phyloP scores from a whole-genome alignment of 2,329 filamentous ascomycete genomes.

The Fusarium beomiforme region DNA sequence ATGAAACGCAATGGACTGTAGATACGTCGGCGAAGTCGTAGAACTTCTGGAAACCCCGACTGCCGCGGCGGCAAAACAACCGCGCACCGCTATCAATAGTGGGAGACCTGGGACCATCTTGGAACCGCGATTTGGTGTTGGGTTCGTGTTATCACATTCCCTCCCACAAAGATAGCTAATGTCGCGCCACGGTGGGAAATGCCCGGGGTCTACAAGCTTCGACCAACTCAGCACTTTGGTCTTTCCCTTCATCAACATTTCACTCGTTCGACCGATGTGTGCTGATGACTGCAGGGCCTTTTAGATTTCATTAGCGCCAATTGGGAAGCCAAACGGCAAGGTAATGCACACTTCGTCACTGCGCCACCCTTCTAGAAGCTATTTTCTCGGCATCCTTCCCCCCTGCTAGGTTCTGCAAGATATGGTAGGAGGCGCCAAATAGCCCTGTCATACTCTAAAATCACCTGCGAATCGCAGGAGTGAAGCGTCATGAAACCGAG shows the following conservation, averaged over 20 bases:
- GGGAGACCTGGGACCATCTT: background rate
- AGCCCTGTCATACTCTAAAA: background rate
- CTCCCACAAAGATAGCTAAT: slow-evolving; percentile 15
- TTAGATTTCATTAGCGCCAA: slow-evolving; percentile 13
- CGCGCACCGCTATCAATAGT: slow-evolving; percentile 23
- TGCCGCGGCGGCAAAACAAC: slow-evolving; percentile 31
- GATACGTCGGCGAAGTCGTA: background rate
- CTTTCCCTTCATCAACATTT: slow-evolving; percentile 9
- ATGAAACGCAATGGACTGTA: background rate
- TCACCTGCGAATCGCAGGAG: slow-evolving; percentile 6
- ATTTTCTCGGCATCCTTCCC: slow-evolving; percentile 27
- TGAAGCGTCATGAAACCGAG: slow-evolving; percentile 8
- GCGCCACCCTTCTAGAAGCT: slow-evolving; percentile 35
- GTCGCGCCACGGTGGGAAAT: slow-evolving; percentile 28
- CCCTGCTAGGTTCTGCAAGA: slow-evolving; percentile 22
- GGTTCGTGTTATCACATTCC: slow-evolving; percentile 19
- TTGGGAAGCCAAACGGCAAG: slow-evolving; percentile 2
- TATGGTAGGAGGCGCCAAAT: slow-evolving; percentile 16
- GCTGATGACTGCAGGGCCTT: slow-evolving; percentile 15
- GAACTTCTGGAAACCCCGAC: slow-evolving; percentile 18
- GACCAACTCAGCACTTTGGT: slow-evolving; percentile 10
- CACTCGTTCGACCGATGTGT: slow-evolving; percentile 23
- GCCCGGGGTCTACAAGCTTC: slow-evolving; percentile 14
- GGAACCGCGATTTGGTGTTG: background rate
- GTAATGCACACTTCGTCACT: background rate